Evolutionary conservation across 1,139 yeast species (phyloP), one percentile per base, ranked within the genome.

Genomic region (Candida albicans): DNA sequence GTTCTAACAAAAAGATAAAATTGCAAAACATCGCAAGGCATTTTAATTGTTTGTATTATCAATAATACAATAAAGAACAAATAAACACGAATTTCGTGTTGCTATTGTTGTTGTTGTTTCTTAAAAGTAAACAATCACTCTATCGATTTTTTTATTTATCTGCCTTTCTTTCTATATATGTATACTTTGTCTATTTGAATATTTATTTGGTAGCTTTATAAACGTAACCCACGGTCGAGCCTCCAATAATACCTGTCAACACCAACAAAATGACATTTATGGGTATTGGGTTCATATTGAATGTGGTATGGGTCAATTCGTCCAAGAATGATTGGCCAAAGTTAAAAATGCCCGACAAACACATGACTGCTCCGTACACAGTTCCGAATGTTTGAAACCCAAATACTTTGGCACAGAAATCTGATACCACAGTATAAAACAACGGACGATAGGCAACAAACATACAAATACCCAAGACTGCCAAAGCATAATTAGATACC

Each of bases 331-430:
- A 64, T 51, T 72, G 77, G 32, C 62, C 56, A 47, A 64, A 63
- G 49, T 72, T 73, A 52, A 69, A 57, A 11, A 69, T 51, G 12
- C 78, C 78, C 5, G 75, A 64, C 35, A 70, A 59, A 46, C 71
- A 14, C 29, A 70, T 69, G 30, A 72, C 67, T n/a, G 71, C 58
- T 3, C 78, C 78, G 50, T 73, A 73, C 24, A 73, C 70, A 3
- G 77, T 71, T 6, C 78, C 78, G 52, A 73, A 73, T 11, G 77
- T 73, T 46, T 72, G 76, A 47, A 72, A 73, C 8, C 78, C 78
- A 56, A 73, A 73, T 28, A 73, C 76, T 52, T 73, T 73, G 40
- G 77, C 77, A 52, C 76, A 73, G 45, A 67, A 65, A 47, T 73
- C 78, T 8, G 73, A 66, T 18, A 73, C 63, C 3, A 73, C 64